Evolutionary conservation across 805 yeast species (phyloP).

Genomic region (Myxozyma neotropica): DNA sequence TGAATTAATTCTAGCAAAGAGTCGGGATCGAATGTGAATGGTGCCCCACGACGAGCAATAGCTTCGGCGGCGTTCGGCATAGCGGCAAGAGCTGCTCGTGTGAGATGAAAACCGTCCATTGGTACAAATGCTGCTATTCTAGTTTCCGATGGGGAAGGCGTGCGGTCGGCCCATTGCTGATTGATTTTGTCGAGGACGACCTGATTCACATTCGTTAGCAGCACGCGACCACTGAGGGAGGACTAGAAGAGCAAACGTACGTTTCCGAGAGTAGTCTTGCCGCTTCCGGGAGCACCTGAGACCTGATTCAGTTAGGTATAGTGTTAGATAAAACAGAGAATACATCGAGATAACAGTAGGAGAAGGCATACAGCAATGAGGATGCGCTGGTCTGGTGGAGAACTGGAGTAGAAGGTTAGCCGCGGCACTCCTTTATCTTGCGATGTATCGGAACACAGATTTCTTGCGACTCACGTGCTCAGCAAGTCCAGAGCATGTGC

Average conservation of each 20-base stretch:
- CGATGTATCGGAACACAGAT: background rate
- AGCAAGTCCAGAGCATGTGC: conserved; percentile 21
- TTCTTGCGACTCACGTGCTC: conserved; percentile 3
- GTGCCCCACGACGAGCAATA: conserved; percentile 73
- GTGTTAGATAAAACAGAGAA: background rate
- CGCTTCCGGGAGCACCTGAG: conserved; percentile 30
- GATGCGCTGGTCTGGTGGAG: conserved; percentile 20
- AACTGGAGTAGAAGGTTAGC: conserved; percentile 3
- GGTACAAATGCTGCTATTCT: conserved; percentile 48
- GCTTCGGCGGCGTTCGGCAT: conserved; percentile 63
- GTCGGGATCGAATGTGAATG: conserved; percentile 76
- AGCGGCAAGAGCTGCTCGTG: conserved; percentile 50
- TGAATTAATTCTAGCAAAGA: conserved; percentile 46
- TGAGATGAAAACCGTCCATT: conserved; percentile 80
- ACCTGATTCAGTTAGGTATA: conserved; percentile 6
- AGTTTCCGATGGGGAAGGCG: background rate
- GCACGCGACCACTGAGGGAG: background rate
- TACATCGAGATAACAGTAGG: background rate
- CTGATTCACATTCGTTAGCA: conserved; percentile 6
- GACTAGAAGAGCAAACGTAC: conserved; percentile 2
- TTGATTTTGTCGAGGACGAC: conserved; percentile 19
- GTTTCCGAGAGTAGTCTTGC: conserved; percentile 28
- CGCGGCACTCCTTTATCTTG: background rate
- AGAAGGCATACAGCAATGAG: conserved; percentile 26
- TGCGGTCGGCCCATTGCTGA: conserved; percentile 1